Evolutionary conservation across 768 basidiomycete species (phyloP).

Genomic region (Candolleomyces efflorescens): DNA sequence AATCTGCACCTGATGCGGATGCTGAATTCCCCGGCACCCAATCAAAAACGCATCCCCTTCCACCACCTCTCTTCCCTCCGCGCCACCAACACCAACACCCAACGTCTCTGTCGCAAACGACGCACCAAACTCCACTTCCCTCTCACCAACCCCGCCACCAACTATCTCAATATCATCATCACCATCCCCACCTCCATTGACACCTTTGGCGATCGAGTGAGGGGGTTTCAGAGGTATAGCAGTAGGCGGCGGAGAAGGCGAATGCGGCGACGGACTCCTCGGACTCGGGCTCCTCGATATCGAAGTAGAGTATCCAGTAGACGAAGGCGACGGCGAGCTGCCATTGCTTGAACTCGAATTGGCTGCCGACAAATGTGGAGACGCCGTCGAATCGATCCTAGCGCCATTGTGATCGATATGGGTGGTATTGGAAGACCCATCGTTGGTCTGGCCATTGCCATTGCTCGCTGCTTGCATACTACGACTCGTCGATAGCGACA

Average conservation of each 20-base stretch:
- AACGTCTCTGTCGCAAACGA: neutral
- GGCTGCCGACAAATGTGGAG: slow-evolving; percentile 23
- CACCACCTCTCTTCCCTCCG: neutral
- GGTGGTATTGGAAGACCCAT: too few relatives aligned
- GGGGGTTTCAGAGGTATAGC: slow-evolving; percentile 21
- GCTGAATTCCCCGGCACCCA: too few relatives aligned
- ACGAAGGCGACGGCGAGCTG: slow-evolving; percentile 57
- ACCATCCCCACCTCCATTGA: slow-evolving; percentile 5
- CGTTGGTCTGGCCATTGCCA: too few relatives aligned
- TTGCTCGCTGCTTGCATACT: too few relatives aligned
- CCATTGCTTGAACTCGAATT: slow-evolving; percentile 33
- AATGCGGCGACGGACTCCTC: slow-evolving; percentile 21
- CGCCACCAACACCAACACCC: neutral
- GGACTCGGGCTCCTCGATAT: slow-evolving; percentile 48
- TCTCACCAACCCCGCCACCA: neutral
- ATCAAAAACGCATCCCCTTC: neutral
- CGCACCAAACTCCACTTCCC: slow-evolving; percentile 1
- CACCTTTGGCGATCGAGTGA: neutral
- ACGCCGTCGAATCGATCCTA: slow-evolving; percentile 16
- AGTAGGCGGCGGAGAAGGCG: slow-evolving; percentile 23
- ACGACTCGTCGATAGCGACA: too few relatives aligned
- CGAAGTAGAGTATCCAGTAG: slow-evolving; percentile 50
- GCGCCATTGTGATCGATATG: too few relatives aligned
- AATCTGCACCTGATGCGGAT: too few relatives aligned
- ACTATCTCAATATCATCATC: slow-evolving; percentile 7